These are phyloP conservation scores for Fusarium sp. DNA, from an alignment of 2,329 filamentous ascomycete genomes.

Conservation along the genomic window DNA sequence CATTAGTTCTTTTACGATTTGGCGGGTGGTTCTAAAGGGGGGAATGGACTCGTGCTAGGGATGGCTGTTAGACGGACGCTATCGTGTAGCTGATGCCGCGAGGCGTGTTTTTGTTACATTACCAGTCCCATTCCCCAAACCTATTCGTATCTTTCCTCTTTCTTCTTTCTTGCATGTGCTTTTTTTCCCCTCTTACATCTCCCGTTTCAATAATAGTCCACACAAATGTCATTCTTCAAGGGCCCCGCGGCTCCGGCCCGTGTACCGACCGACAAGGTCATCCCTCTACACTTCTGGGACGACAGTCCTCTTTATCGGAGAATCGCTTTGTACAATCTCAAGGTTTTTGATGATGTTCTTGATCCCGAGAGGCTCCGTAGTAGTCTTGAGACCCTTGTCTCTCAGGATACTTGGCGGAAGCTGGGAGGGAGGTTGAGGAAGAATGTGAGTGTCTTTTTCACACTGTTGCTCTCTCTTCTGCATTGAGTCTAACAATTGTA, in stretches of 20 bases:
- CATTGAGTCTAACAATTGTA: not conserved
- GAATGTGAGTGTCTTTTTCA: slow-evolving; percentile 9
- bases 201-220: not conserved
- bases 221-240: slow-evolving; percentile 13
- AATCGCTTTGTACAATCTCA: slow-evolving; percentile 19
- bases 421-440: slow-evolving; percentile 19
- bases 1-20: not conserved
- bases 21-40: not conserved
- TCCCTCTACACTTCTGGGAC: slow-evolving; percentile 19
- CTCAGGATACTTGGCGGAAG: slow-evolving; percentile 10
- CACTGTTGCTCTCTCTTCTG: not conserved
- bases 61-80: not conserved
- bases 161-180: not conserved
- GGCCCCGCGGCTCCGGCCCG: slow-evolving; percentile 5
- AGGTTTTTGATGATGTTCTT: slow-evolving; percentile 21
- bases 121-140: not conserved
- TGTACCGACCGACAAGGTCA: slow-evolving; percentile 10
- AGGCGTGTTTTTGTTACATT: not conserved
- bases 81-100: not conserved
- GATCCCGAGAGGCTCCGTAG: slow-evolving; percentile 19
- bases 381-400: slow-evolving; percentile 17
- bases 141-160: not conserved
- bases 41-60: not conserved
- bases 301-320: slow-evolving; percentile 19
- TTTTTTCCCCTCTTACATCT: not conserved